Evolutionary conservation across 2,329 filamentous ascomycete species (phyloP).

Genomic region (Meredithiella fracta): DNA sequence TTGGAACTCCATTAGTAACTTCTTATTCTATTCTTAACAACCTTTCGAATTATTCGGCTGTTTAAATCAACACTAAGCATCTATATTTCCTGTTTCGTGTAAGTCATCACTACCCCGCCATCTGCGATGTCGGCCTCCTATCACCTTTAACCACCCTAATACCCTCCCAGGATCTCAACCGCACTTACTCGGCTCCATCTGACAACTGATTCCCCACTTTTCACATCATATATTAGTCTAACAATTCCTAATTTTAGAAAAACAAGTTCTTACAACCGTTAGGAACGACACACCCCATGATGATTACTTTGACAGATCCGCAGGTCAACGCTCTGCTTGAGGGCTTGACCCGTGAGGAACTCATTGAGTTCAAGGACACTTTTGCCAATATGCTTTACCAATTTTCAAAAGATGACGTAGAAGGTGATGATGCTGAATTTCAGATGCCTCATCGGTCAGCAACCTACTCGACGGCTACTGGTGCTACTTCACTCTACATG

Average conservation of each 20-base stretch:
- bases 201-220: too few relatives aligned
- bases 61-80: neutral
- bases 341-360: conserved; percentile 34
- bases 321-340: conserved; percentile 40
- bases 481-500: conserved; percentile 55
- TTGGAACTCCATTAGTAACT: too few relatives aligned
- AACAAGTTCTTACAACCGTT: too few relatives aligned
- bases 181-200: too few relatives aligned
- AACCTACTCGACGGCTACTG: conserved; percentile 31
- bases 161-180: neutral
- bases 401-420: conserved; percentile 40
- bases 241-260: too few relatives aligned
- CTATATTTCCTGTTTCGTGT: conserved; percentile 1
- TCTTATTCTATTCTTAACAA: too few relatives aligned
- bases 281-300: conserved; percentile 21
- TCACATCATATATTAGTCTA: too few relatives aligned
- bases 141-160: neutral
- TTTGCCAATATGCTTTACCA: conserved; percentile 40
- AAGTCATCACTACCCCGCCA: neutral
- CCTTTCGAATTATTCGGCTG: too few relatives aligned
- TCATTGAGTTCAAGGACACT: conserved; percentile 32
- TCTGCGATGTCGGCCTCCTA: conserved; percentile 1
- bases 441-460: conserved; percentile 40
- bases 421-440: conserved; percentile 26
- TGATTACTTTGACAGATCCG: conserved; percentile 41